Evolutionary conservation across 164 flowering plant genomes (phyloP).

Genomic region (Protea cynaroides): DNA sequence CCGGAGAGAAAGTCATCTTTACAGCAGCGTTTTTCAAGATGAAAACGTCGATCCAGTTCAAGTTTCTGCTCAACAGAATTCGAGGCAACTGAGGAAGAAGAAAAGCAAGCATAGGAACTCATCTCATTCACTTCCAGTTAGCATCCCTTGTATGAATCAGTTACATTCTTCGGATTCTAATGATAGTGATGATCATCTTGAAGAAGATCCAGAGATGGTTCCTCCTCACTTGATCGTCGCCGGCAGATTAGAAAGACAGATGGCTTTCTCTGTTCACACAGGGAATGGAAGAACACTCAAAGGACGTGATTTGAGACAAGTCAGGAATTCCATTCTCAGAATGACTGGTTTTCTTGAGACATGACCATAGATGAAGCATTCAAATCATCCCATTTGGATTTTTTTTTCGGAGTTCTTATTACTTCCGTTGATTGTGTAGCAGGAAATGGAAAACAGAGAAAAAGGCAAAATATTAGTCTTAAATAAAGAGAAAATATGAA

Average conservation of each 20-base stretch:
- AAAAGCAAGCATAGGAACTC: neutral
- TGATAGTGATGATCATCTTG: slow-evolving; percentile 11
- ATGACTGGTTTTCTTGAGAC: neutral
- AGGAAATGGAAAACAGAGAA: neutral
- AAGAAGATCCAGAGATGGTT: slow-evolving; percentile 31
- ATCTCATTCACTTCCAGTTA: neutral
- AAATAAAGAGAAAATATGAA: too few species aligned
- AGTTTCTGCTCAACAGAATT: neutral
- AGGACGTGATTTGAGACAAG: slow-evolving; percentile 63
- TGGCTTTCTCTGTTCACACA: slow-evolving; percentile 58
- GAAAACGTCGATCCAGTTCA: too few species aligned
- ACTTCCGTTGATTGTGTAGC: neutral
- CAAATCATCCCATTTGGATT: neutral
- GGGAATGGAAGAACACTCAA: slow-evolving; percentile 64
- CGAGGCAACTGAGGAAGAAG: too few species aligned
- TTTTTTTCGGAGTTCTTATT: too few species aligned
- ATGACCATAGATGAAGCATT: neutral
- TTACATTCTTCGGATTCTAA: neutral
- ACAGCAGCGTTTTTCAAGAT: too few species aligned
- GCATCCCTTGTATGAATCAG: neutral
- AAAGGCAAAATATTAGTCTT: neutral
- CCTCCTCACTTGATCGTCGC: slow-evolving; percentile 44
- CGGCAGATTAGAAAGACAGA: slow-evolving; percentile 18
- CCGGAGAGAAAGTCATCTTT: neutral
- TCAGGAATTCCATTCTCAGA: slow-evolving; percentile 47